Evolutionary conservation across 495 filamentous ascomycete species (phyloP).

Genomic region (Ascodesmis nigricans): DNA sequence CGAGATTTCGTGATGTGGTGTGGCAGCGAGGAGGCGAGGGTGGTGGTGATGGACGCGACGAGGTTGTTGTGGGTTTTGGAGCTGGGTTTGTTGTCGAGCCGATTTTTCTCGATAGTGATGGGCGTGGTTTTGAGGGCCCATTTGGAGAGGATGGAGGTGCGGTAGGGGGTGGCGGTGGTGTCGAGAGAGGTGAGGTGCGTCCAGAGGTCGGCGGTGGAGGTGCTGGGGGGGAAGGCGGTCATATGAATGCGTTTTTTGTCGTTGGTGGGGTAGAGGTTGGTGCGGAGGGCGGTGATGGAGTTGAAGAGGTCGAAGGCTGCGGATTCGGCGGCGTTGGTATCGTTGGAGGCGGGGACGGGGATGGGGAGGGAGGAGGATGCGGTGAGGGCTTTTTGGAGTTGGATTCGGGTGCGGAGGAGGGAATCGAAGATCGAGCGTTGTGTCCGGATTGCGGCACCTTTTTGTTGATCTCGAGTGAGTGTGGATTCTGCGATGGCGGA

Average conservation of each 20-base stretch:
- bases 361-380: constrained; percentile 52
- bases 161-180: constrained; percentile 27
- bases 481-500: constrained; percentile 8
- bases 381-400: constrained; percentile 70
- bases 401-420: constrained; percentile 68
- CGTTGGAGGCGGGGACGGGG: constrained; percentile 3
- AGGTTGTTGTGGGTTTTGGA: constrained; percentile 37
- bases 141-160: constrained; percentile 38
- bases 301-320: constrained; percentile 21
- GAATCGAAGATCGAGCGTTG: constrained; percentile 72
- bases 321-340: constrained; percentile 46
- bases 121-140: constrained; percentile 40
- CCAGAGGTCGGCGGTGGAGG: constrained; percentile 45
- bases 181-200: constrained; percentile 47
- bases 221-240: constrained; percentile 28
- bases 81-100: constrained; percentile 31
- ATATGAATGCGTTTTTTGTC: constrained; percentile 37
- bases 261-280: constrained; percentile 28
- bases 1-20: no score
- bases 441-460: constrained; percentile 62
- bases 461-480: no score
- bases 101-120: constrained; percentile 24
- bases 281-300: constrained; percentile 33
- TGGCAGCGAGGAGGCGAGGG: constrained; percentile 43
- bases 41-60: constrained; percentile 47